A percentile compares a stretch with the other conserved stretches of the same genome.
Evolutionary conservation across 164 flowering plant species (phyloP).

Genomic region (Kingdonia uniflora): DNA sequence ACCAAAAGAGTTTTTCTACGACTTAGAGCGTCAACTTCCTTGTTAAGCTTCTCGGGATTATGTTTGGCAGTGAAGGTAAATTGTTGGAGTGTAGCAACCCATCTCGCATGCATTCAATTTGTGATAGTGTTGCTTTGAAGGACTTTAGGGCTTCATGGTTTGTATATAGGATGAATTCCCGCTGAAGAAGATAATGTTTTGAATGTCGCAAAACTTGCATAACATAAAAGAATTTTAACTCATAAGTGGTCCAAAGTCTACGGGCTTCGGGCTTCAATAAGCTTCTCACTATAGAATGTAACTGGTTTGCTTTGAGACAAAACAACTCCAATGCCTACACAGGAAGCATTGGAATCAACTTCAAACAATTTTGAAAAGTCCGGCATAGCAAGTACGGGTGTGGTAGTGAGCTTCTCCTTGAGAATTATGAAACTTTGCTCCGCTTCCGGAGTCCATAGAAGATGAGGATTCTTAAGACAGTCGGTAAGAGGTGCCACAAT

Average conservation of each 20-base stretch:
- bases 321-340: neutral
- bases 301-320: neutral
- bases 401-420: no score
- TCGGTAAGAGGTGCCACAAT: no score
- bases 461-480: no score
- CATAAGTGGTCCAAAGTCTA: no score
- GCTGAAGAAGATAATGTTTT: neutral
- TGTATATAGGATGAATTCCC: no score
- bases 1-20: neutral
- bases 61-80: slow-evolving; percentile 4
- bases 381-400: no score
- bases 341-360: neutral
- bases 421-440: no score
- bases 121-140: neutral
- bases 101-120: neutral
- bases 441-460: no score
- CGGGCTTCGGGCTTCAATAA: neutral
- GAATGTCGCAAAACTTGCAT: neutral
- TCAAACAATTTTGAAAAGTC: no score
- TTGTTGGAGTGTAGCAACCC: neutral
- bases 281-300: slow-evolving; percentile 7
- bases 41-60: neutral
- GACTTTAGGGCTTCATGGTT: neutral
- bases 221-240: neutral
- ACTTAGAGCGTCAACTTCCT: neutral